These are phyloP conservation scores for Xylaria arbuscula DNA, from an alignment of 2,329 filamentous ascomycete species.

Conservation along the genomic window DNA sequence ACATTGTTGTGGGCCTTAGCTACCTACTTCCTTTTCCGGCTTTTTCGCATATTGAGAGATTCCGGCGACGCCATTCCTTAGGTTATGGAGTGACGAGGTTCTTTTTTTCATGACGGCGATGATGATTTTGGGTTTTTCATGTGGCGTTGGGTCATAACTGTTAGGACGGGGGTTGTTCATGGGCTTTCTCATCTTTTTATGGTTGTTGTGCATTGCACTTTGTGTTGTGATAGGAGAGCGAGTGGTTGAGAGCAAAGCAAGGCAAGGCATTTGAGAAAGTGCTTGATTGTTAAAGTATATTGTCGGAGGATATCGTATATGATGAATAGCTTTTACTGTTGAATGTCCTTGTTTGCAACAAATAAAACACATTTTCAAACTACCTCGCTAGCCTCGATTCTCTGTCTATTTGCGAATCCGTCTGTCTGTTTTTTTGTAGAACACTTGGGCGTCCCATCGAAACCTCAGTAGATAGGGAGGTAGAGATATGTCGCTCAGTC, in stretches of 20 bases:
- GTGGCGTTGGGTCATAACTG: constrained; percentile 24
- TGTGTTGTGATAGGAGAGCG: constrained; percentile 3
- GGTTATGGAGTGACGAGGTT: constrained; percentile 7
- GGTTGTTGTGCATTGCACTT: constrained; percentile 16
- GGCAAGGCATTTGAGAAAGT: constrained; percentile 24
- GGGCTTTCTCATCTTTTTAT: background rate
- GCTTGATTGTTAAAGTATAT: constrained; percentile 27
- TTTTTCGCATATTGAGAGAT: constrained; percentile 15
- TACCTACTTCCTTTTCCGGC: constrained; percentile 13
- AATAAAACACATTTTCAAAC: constrained; percentile 29
- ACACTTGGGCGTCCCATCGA: background rate
- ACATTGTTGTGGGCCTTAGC: background rate
- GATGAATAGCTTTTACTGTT: constrained; percentile 35
- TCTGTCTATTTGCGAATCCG: background rate
- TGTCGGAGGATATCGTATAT: constrained; percentile 35
- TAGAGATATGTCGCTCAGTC: too few species aligned
- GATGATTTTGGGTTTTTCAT: constrained; percentile 20
- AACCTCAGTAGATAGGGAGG: too few species aligned
- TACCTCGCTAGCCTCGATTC: background rate
- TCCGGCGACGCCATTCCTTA: constrained; percentile 10
- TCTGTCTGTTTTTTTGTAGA: background rate
- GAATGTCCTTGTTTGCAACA: constrained; percentile 30
- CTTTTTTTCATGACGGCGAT: constrained; percentile 18
- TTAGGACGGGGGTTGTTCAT: constrained; percentile 1
- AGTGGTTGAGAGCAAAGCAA: background rate